Conservation (phyloP, 2,329 filamentous ascomycete genomes). For the Lasiodiplodia sp. region DNA sequence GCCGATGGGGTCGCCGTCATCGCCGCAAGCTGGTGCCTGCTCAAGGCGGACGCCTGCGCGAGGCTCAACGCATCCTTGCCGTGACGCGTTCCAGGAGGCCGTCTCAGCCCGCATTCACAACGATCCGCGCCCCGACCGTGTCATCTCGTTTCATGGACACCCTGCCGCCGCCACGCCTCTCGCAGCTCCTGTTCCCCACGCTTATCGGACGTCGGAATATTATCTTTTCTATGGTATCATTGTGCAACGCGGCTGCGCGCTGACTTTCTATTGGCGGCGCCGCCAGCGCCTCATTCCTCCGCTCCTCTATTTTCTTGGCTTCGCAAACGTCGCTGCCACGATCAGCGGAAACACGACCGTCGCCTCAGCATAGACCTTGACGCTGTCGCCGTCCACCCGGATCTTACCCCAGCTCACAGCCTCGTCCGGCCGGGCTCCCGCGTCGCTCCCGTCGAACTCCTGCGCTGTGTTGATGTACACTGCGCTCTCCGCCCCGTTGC, state of each 20-base stretch:
- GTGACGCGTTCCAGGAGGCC: slow-evolving; percentile 18
- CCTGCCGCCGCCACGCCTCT: background rate
- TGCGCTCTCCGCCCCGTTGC: slow-evolving; percentile 94
- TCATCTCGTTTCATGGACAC: slow-evolving; percentile 23
- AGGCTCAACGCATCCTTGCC: slow-evolving; percentile 19
- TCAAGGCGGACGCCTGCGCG: slow-evolving; percentile 16
- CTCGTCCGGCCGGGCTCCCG: slow-evolving; percentile 92
- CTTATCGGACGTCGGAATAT: slow-evolving; percentile 18
- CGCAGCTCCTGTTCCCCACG: slow-evolving; percentile 11
- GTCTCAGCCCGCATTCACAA: slow-evolving; percentile 9
- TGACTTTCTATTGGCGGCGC: slow-evolving; percentile 5
- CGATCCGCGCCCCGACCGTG: background rate
- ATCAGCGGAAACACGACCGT: slow-evolving; percentile 73
- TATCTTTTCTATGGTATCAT: slow-evolving; percentile 23
- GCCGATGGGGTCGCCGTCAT: background rate
- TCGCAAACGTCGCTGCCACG: slow-evolving; percentile 71
- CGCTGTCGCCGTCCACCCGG: slow-evolving; percentile 82
- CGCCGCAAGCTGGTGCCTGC: slow-evolving; percentile 15
- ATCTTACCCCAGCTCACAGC: slow-evolving; percentile 99
- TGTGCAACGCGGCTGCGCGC: slow-evolving; percentile 14
- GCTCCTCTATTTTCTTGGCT: slow-evolving; percentile 28
- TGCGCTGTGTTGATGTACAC: slow-evolving; percentile 98
- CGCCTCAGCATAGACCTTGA: slow-evolving; percentile 80
- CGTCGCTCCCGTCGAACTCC: slow-evolving; percentile 97
- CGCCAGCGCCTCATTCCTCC: slow-evolving; percentile 12